Evolutionary conservation across 257 asterid genomes (phyloP).

Genomic region (Primulina tabacum): DNA sequence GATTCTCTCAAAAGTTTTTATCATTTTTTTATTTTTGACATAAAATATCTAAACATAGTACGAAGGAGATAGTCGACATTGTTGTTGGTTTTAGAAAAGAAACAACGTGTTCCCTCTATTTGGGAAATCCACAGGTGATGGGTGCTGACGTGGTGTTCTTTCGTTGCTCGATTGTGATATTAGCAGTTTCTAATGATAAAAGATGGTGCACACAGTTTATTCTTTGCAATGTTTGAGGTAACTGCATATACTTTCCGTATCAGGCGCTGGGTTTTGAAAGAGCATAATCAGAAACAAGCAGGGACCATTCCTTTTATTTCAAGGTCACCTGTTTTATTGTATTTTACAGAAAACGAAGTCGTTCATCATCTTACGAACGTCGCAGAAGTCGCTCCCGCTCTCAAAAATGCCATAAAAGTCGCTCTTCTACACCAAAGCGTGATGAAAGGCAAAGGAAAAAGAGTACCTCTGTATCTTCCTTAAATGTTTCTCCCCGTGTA

Average conservation of each 20-base stretch:
- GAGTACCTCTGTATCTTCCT: constrained; percentile 50
- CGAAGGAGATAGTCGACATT: constrained; percentile 37
- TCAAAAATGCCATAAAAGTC: constrained; percentile 68
- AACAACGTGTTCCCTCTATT: constrained; percentile 59
- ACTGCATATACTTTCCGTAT: constrained; percentile 60
- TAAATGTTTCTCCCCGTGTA: constrained; percentile 53
- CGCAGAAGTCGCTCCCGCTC: constrained; percentile 71
- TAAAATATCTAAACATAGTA: constrained; percentile 25
- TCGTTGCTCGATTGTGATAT: constrained; percentile 81
- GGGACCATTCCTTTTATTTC: constrained; percentile 29
- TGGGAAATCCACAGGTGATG: constrained; percentile 91
- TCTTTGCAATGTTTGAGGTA: constrained; percentile 96
- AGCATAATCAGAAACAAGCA: constrained; percentile 31
- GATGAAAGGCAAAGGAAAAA: constrained; percentile 59
- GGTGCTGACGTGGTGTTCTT: constrained; percentile 79
- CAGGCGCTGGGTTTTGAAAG: constrained; percentile 44
- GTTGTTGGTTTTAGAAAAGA: constrained; percentile 43
- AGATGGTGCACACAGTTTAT: constrained; percentile 87
- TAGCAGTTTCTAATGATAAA: constrained; percentile 86
- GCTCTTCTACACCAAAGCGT: constrained; percentile 66
- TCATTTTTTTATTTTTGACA: constrained; percentile 21
- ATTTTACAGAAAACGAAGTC: constrained; percentile 79
- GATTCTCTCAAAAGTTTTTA: constrained; percentile 21
- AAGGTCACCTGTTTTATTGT: constrained; percentile 48
- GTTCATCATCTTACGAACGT: constrained; percentile 63